Base-by-base conservation (phyloP, 2,329 filamentous ascomycete genomes). In the Claviceps digitariae region DNA sequence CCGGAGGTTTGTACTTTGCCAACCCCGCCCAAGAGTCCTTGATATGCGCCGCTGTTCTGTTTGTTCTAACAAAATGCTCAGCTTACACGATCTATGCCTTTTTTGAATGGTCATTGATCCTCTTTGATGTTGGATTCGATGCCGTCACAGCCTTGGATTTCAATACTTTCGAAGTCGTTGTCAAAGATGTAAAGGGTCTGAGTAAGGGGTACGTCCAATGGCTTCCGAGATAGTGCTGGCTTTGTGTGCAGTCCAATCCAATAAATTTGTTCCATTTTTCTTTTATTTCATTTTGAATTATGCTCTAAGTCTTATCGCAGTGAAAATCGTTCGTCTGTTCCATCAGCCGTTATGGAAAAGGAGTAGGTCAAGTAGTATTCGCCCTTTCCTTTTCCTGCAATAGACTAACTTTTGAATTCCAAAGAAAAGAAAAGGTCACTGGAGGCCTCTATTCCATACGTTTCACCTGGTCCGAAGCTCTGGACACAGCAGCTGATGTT, bases 161-260 rank as follows among this genome's bases (percentile, higher is more conserved):
- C 73, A 78, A 83, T 57, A 82, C 84, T 52, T 87, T 97, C 65
- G 91, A 97, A 68, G 74, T 98, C 63, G 78, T 90, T 61, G 77
- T 98, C 59, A 88, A 82, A 74, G 91, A 97, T 73, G 79, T 90
- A 60, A 91, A 90, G 74, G 90, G 90, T 59, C 73, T 84, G 66
- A 93, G 87, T 77, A 90, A 91, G 87, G 90, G 91, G 93, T 98
- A 98, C 81, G 93, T 98, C 74, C 82, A 84, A 74, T 86, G 86
- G 86, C 90, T 96, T 79, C 91, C 91, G 62, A 88, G 82, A 75
- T 96, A 90, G 80, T 65, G 58, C 63, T 61, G 62, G 59, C 65
- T 57, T 66, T 66, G 64, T 66, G 62, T 65, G 56, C 61, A 58
- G 63, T 61, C 63, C 60, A 58, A 63, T 61, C 64, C 60, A 64